Conservation (phyloP, 371 early-diverging fungal species). For the Mucor velutinosus region DNA sequence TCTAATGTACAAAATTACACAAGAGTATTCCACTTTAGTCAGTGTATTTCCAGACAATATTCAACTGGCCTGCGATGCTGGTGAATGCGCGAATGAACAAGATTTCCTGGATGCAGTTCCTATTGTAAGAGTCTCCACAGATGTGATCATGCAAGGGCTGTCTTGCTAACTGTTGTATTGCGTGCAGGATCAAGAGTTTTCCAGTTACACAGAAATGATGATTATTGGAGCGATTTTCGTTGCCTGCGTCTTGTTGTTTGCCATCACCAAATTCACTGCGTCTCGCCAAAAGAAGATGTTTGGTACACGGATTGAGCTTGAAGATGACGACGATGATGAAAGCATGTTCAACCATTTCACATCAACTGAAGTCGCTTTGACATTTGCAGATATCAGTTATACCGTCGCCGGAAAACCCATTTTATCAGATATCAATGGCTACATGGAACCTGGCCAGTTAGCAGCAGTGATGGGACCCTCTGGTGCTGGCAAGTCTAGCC, state of each 20-base stretch:
- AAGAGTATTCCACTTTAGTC: constrained; percentile 57
- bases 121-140: constrained; percentile 25
- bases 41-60: constrained; percentile 63
- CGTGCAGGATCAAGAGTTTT: constrained; percentile 36
- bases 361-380: constrained; percentile 23
- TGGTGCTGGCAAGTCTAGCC: constrained; percentile 84
- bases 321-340: constrained; percentile 27
- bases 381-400: constrained; percentile 58
- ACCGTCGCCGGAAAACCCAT: constrained; percentile 64
- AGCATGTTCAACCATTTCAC: background rate
- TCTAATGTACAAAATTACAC: background rate
- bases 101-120: constrained; percentile 43
- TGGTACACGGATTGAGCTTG: constrained; percentile 35
- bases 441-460: constrained; percentile 71
- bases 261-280: constrained; percentile 33
- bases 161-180: background rate
- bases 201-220: constrained; percentile 40
- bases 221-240: constrained; percentile 35
- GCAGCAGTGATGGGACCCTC: constrained; percentile 81
- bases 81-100: constrained; percentile 62
- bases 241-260: constrained; percentile 31
- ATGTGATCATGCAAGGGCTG: background rate
- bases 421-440: constrained; percentile 59
- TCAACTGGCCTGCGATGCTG: constrained; percentile 53
- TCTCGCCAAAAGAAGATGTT: constrained; percentile 39